Evolutionary conservation across 2,329 filamentous ascomycete species (phyloP), one percentile per base, ranked within the genome.

Genomic region (Talaromyces sp.): DNA sequence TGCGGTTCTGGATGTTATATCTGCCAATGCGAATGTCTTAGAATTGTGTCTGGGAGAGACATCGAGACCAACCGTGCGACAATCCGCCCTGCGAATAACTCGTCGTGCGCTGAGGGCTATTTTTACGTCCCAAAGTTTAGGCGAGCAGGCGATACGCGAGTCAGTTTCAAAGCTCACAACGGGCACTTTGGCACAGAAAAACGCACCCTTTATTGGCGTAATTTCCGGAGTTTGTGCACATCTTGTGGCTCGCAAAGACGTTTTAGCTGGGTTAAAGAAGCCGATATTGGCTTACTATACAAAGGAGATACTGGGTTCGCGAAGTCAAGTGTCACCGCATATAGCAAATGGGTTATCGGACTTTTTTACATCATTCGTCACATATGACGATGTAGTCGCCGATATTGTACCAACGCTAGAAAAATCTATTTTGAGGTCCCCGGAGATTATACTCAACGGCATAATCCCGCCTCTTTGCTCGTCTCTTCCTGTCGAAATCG

Each of bases 221-320:
- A 86, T 99, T 69, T 92, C 93, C 52, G 94, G 93, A 6, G 93
- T 97, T 9, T 92, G 90, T 73, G 87, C 89, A 47, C 89, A 93
- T 62, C 85, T 93, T 62, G 80, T 85, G 3, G 78, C 85, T 66
- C 83, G 87, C 58, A 90, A 87, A 72, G 78, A 85, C 5, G 76
- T 87, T 35, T 75, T 98, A 58, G 84, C 87, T 65, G 79, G 80
- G 52, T 83, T 86, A 66, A 96, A 93, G 80, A 80, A 86, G 50
- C 84, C 89, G 60, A 91, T 93, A 75, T 89, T 92, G 75, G 82
- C 88, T 7, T 99, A 94, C 76, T 98, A 96, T 75, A 84, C 86
- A 14, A 89, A 95, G 70, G 93, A 97, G 72, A 85, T 98, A 56
- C 81, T 97, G 67, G 90, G 90, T 33, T 97, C 94, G 13, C 88